These are phyloP conservation scores for Fusarium sp. DNA, from an alignment of 2,329 filamentous ascomycete species.

Conservation along the genomic window DNA sequence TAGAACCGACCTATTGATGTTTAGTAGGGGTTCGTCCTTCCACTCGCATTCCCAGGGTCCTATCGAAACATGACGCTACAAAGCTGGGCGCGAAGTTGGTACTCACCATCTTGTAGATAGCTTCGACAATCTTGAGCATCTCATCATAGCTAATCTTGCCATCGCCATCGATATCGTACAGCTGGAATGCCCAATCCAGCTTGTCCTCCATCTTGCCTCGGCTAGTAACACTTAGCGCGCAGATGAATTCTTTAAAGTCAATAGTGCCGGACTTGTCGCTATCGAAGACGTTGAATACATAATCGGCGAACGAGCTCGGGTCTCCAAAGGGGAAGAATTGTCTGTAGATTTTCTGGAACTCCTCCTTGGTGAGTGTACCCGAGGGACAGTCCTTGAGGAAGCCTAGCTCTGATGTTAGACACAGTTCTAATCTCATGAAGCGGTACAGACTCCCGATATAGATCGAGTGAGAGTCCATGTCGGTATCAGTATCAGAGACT, in stretches of 20 bases:
- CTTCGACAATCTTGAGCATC: constrained; percentile 98
- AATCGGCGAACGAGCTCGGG: constrained; percentile 96
- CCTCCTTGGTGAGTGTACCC: constrained; percentile 95
- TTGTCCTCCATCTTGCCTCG: constrained; percentile 99
- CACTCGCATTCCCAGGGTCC: not conserved
- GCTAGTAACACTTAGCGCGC: constrained; percentile 94
- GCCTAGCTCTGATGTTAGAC: constrained; percentile 62
- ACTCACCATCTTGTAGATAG: constrained; percentile 98
- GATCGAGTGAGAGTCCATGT: not conserved
- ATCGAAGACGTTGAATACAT: constrained; percentile 99
- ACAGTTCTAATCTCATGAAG: not conserved
- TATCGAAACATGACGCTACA: not conserved
- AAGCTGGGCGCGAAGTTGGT: not conserved
- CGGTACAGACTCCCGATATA: not conserved
- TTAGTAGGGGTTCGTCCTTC: constrained; percentile 8
- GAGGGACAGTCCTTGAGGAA: constrained; percentile 98
- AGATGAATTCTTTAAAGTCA: constrained; percentile 99
- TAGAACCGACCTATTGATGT: constrained; percentile 82
- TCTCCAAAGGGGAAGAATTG: constrained; percentile 99
- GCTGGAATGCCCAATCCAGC: constrained; percentile 98
- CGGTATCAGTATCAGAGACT: constrained; percentile 42
- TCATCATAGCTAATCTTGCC: constrained; percentile 99
- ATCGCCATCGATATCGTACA: constrained; percentile 99
- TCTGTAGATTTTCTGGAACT: constrained; percentile 99
- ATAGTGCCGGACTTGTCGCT: constrained; percentile 97